Conservation (phyloP, 148 eudicot genomes). For the Arctostaphylos glauca region DNA sequence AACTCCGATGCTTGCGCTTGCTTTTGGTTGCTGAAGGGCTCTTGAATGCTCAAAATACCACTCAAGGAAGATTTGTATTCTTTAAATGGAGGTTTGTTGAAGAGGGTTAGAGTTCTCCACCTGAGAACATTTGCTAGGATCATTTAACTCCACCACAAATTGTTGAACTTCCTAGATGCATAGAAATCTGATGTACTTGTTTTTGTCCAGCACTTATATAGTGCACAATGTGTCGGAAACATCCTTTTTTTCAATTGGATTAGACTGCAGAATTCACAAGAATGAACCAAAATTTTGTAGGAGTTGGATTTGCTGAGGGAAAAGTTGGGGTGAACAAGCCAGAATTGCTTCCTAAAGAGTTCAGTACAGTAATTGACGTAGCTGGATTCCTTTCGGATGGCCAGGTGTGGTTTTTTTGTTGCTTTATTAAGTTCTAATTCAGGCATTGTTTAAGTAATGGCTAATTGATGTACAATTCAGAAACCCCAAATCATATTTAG, state of each 20-base stretch:
- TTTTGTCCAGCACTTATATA: neutral
- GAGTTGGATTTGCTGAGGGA: constrained; percentile 73
- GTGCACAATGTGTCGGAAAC: neutral
- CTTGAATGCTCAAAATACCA: neutral
- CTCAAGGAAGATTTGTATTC: neutral
- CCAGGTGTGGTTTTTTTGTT: constrained; percentile 46
- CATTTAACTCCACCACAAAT: neutral
- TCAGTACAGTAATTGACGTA: constrained; percentile 78
- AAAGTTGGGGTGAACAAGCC: constrained; percentile 92
- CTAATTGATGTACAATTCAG: neutral
- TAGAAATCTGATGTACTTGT: neutral
- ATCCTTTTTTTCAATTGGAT: constrained; percentile 16
- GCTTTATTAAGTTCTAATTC: neutral
- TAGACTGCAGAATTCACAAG: constrained; percentile 16
- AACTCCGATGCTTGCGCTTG: neutral
- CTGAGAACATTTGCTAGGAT: constrained; percentile 5
- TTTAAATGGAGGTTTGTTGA: neutral
- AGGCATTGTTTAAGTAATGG: neutral
- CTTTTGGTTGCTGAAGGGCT: neutral
- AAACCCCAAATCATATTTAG: neutral
- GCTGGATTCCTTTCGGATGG: constrained; percentile 97
- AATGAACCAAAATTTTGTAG: constrained; percentile 37
- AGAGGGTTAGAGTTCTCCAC: neutral
- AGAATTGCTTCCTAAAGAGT: constrained; percentile 84
- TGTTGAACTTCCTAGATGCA: neutral